Conservation (phyloP, 768 basidiomycete genomes). For the Basidioascus undulatus region DNA sequence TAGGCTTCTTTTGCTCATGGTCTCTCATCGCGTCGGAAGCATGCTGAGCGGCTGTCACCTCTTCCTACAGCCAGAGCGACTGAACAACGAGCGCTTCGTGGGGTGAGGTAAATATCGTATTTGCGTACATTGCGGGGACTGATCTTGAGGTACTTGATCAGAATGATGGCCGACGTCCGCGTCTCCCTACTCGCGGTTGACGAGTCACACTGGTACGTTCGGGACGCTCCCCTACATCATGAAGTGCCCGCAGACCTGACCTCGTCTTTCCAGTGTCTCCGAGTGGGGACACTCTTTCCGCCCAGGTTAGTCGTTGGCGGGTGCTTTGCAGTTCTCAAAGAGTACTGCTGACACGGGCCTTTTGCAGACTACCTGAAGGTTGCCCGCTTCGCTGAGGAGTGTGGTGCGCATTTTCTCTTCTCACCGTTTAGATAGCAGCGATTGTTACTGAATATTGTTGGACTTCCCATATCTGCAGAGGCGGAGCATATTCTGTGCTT, state of each 20-base stretch:
- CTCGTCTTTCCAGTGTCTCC: slow-evolving; percentile 14
- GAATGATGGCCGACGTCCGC: slow-evolving; percentile 24
- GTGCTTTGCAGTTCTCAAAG: no score
- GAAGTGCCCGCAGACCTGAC: background rate
- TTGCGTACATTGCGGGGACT: no score
- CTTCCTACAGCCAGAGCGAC: slow-evolving; percentile 11
- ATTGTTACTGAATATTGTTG: no score
- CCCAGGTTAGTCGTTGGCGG: background rate
- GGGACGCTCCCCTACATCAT: background rate
- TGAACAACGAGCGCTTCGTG: slow-evolving; percentile 27
- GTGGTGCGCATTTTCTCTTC: no score
- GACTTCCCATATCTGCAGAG: no score
- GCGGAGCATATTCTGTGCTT: slow-evolving; percentile 26
- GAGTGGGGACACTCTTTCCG: slow-evolving; percentile 27
- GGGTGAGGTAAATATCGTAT: no score
- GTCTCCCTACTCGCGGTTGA: slow-evolving; percentile 29
- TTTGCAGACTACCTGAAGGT: slow-evolving; percentile 18
- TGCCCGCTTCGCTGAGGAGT: slow-evolving; percentile 26
- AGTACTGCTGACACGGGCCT: background rate
- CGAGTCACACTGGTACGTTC: slow-evolving; percentile 30
- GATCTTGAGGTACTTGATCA: no score
- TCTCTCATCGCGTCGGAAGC: background rate
- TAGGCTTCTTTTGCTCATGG: slow-evolving; percentile 18
- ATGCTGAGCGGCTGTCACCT: background rate
- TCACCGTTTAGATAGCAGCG: no score